Evolutionary conservation across 495 filamentous ascomycete species (phyloP).

Genomic region (Parmelia sp.): DNA sequence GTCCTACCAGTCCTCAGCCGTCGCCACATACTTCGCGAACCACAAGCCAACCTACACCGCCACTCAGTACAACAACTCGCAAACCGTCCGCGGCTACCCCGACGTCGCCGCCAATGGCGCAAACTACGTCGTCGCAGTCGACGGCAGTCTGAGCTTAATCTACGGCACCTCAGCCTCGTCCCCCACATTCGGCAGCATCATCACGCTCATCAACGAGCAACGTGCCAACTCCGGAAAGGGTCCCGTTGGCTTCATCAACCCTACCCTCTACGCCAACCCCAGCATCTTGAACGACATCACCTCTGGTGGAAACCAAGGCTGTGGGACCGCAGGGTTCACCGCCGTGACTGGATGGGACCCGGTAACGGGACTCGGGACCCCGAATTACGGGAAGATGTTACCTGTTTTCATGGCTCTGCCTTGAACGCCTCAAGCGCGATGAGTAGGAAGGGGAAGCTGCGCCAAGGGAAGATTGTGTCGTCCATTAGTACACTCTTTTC

Average conservation of each 20-base stretch:
- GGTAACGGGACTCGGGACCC: constrained; percentile 33
- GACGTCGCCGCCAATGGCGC: constrained; percentile 59
- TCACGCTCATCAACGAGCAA: constrained; percentile 60
- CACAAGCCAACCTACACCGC: constrained; percentile 42
- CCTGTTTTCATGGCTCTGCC: not conserved
- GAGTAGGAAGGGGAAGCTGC: not conserved
- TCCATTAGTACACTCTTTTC: no score
- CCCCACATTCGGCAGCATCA: constrained; percentile 50
- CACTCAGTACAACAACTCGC: constrained; percentile 51
- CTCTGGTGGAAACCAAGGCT: constrained; percentile 52
- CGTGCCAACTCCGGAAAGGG: constrained; percentile 48
- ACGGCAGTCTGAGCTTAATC: constrained; percentile 35
- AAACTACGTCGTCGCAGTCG: constrained; percentile 45
- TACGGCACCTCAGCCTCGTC: constrained; percentile 54
- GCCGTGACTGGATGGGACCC: constrained; percentile 1
- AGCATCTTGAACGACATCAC: constrained; percentile 57
- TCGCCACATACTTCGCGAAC: constrained; percentile 44
- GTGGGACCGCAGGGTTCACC: constrained; percentile 29
- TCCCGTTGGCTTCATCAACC: constrained; percentile 57
- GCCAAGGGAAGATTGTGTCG: not conserved
- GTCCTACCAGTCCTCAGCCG: constrained; percentile 48
- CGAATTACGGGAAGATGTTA: constrained; percentile 32
- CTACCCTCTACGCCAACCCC: constrained; percentile 54
- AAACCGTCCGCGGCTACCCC: constrained; percentile 55
- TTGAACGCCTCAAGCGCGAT: not conserved